phyloP scores from a whole-genome alignment of 1,139 yeast genomes.

The Hansenula anomala region DNA sequence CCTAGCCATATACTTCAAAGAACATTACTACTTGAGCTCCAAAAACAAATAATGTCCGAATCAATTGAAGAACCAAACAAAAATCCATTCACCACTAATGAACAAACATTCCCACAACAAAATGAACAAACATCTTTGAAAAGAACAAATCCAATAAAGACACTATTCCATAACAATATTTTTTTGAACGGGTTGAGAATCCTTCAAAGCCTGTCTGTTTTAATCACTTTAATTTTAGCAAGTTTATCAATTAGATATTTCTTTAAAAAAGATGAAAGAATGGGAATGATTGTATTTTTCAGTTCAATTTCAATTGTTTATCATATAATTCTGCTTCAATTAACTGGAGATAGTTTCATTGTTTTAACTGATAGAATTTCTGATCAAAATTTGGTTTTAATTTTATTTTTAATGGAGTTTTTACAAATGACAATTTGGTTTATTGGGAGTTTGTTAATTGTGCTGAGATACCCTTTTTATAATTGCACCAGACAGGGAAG shows the following conservation, averaged over 20 bases:
- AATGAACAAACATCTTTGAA: no score
- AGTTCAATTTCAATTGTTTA: not conserved
- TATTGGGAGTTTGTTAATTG: not conserved
- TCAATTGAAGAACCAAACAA: no score
- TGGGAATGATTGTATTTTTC: not conserved
- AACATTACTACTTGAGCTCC: no score
- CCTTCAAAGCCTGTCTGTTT: not conserved
- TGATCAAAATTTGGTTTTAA: no score
- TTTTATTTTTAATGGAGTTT: not conserved
- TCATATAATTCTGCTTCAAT: not conserved
- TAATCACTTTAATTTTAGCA: not conserved
- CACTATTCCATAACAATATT: not conserved
- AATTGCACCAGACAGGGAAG: conserved; percentile 1
- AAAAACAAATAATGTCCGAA: no score
- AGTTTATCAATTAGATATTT: not conserved
- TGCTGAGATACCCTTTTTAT: not conserved
- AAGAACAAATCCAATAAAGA: no score
- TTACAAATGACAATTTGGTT: not conserved
- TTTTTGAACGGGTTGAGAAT: not conserved
- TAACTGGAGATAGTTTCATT: no score
- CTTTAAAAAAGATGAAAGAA: not conserved
- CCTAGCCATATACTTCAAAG: no score
- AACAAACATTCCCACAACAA: no score
- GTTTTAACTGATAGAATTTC: no score
- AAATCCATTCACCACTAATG: no score